phyloP scores from a whole-genome alignment of 768 basidiomycete species.

The Mycena rosella region DNA sequence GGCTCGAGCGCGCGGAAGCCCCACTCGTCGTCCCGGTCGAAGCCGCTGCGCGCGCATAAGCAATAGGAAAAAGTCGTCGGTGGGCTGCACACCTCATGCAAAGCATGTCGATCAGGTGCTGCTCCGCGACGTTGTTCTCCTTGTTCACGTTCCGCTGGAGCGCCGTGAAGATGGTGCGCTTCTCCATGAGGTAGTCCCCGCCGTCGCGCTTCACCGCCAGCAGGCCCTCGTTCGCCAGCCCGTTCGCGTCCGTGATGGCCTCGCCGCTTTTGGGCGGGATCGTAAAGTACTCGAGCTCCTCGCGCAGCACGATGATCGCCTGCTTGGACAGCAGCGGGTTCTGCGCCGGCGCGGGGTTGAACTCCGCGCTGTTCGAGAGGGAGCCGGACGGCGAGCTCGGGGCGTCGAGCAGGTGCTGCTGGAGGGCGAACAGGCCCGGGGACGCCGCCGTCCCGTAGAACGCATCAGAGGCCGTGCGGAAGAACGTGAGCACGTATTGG shows the following conservation, averaged over 20 bases:
- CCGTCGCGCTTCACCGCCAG: constrained; percentile 87
- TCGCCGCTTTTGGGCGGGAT: constrained; percentile 82
- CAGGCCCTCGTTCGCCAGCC: constrained; percentile 83
- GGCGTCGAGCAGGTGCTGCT: constrained; percentile 82
- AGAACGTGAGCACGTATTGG: constrained; percentile 93
- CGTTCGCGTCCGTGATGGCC: constrained; percentile 79
- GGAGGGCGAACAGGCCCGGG: constrained; percentile 82
- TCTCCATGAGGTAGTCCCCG: constrained; percentile 89
- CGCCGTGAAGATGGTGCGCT: constrained; percentile 95
- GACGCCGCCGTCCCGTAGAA: constrained; percentile 89
- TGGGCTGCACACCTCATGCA: constrained; percentile 88
- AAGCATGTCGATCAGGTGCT: constrained; percentile 99
- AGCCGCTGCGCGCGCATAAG: constrained; percentile 72
- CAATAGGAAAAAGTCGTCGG: not conserved
- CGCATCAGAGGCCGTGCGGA: constrained; percentile 84
- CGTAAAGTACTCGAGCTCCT: constrained; percentile 98
- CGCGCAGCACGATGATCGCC: constrained; percentile 97
- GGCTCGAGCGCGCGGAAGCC: constrained; percentile 97
- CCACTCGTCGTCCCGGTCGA: constrained; percentile 98
- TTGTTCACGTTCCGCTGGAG: constrained; percentile 99
- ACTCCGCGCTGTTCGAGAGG: constrained; percentile 43
- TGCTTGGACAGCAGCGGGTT: constrained; percentile 96
- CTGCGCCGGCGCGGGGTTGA: constrained; percentile 75
- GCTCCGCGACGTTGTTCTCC: constrained; percentile 98
- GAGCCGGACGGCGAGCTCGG: constrained; percentile 57